These are phyloP conservation scores for Boletus bicolor DNA, from an alignment of 768 basidiomycete genomes.

Conservation along the genomic window DNA sequence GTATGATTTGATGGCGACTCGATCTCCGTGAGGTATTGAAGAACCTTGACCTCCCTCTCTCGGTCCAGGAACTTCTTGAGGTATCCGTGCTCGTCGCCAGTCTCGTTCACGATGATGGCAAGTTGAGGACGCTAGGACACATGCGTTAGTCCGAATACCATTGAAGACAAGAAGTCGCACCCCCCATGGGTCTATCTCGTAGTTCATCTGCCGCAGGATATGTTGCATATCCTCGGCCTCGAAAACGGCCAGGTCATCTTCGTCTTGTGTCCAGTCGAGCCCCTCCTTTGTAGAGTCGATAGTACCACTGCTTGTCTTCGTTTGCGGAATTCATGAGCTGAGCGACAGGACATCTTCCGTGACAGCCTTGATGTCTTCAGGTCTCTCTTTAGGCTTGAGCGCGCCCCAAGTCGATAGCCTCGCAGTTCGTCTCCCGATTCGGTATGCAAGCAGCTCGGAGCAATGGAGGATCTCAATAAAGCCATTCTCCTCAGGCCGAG, in stretches of 20 bases:
- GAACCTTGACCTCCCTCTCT: conserved; percentile 2
- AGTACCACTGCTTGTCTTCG: neutral
- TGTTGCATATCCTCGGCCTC: conserved; percentile 1
- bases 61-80: conserved; percentile 11
- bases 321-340: no score
- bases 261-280: neutral
- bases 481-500: no score
- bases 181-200: neutral
- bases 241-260: neutral
- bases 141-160: neutral
- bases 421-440: no score
- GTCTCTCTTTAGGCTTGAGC: no score
- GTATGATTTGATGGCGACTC: neutral
- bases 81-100: neutral
- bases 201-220: neutral
- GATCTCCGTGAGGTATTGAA: neutral
- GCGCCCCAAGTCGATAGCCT: no score
- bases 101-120: neutral
- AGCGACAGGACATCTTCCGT: no score
- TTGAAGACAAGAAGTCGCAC: neutral
- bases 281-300: neutral
- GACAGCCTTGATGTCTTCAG: no score
- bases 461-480: no score
- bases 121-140: conserved; percentile 14
- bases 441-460: no score